Evolutionary conservation across 2,329 filamentous ascomycete species (phyloP).

Genomic region (Colletotrichum magnum): DNA sequence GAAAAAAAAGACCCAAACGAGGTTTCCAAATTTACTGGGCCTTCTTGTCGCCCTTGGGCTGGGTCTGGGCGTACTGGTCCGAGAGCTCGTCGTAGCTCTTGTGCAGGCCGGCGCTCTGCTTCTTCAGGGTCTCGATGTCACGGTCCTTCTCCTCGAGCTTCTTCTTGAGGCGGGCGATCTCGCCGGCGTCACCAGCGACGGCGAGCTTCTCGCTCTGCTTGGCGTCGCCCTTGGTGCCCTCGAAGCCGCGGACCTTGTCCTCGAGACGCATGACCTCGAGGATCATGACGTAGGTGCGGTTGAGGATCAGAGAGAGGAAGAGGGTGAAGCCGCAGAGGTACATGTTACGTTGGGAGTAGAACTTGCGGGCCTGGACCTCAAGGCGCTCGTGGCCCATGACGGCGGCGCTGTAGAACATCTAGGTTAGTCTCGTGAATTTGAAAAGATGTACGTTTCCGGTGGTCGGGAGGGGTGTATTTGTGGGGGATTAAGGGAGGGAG

Average conservation of each 20-base stretch:
- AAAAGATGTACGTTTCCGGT: not conserved
- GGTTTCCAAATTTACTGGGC: slow-evolving; percentile 56
- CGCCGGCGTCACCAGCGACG: slow-evolving; percentile 79
- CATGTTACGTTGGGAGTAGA: slow-evolving; percentile 99
- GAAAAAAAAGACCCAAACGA: not conserved
- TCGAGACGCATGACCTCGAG: slow-evolving; percentile 92
- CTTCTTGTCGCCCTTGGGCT: slow-evolving; percentile 71
- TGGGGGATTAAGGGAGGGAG: slow-evolving; percentile 17
- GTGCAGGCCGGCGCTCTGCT: slow-evolving; percentile 87
- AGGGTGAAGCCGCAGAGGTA: slow-evolving; percentile 99
- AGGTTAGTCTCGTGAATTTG: not conserved
- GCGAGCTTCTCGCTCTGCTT: slow-evolving; percentile 82
- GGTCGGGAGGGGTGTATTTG: not conserved
- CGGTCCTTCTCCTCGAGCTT: slow-evolving; percentile 84
- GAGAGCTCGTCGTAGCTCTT: slow-evolving; percentile 89
- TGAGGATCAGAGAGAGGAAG: slow-evolving; percentile 97
- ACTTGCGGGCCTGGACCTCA: slow-evolving; percentile 99
- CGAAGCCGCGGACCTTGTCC: slow-evolving; percentile 88
- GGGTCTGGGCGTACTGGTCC: slow-evolving; percentile 80
- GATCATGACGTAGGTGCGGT: slow-evolving; percentile 99
- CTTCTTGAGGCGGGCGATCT: slow-evolving; percentile 78
- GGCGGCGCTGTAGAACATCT: slow-evolving; percentile 61
- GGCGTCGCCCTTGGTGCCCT: slow-evolving; percentile 67
- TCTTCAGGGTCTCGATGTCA: slow-evolving; percentile 90
- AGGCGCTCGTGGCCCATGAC: slow-evolving; percentile 94